These are phyloP conservation scores for Monosporozyma yasuniensis DNA, from an alignment of 805 yeast species.

Conservation along the genomic window DNA sequence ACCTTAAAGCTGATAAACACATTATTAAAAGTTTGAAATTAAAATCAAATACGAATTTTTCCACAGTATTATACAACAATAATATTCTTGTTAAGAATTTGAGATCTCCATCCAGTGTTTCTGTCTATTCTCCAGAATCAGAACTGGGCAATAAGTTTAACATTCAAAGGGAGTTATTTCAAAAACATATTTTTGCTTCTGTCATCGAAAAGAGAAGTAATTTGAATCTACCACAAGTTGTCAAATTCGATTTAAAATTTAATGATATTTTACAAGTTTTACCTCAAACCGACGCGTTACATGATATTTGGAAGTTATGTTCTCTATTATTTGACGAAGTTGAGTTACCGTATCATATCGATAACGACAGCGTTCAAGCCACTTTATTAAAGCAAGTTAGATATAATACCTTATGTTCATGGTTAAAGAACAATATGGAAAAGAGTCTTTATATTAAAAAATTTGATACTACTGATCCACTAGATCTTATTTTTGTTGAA, in stretches of 20 bases:
- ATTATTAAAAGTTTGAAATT: slow-evolving; percentile 26
- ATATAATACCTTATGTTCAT: slow-evolving; percentile 40
- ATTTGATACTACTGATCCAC: slow-evolving; percentile 30
- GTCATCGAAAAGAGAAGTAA: slow-evolving; percentile 19
- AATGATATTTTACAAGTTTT: slow-evolving; percentile 16
- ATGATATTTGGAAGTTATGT: slow-evolving; percentile 44
- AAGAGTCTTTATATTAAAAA: slow-evolving; percentile 30
- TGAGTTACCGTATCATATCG: slow-evolving; percentile 13
- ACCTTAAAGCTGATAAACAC: slow-evolving; percentile 21
- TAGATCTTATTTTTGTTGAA: slow-evolving; percentile 43
- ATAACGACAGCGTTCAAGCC: slow-evolving; percentile 15
- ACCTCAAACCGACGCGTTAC: slow-evolving; percentile 16
- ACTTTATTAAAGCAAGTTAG: slow-evolving; percentile 30
- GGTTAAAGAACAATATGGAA: slow-evolving; percentile 47
- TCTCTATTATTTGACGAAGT: slow-evolving; percentile 52
- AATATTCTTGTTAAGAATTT: slow-evolving; percentile 11
- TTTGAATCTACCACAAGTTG: slow-evolving; percentile 34
- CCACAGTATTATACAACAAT: slow-evolving; percentile 16
- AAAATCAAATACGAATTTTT: slow-evolving; percentile 13
- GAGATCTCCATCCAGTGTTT: slow-evolving; percentile 7
- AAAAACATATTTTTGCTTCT: slow-evolving; percentile 19
- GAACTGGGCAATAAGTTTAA: background rate
- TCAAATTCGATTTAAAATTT: slow-evolving; percentile 29
- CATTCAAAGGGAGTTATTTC: background rate
- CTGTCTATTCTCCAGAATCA: background rate